A percentile compares a stretch with the other conserved stretches of the same genome.
Evolutionary conservation across 768 basidiomycete genomes (phyloP).

Genomic region (Pulveroboletus frians): DNA sequence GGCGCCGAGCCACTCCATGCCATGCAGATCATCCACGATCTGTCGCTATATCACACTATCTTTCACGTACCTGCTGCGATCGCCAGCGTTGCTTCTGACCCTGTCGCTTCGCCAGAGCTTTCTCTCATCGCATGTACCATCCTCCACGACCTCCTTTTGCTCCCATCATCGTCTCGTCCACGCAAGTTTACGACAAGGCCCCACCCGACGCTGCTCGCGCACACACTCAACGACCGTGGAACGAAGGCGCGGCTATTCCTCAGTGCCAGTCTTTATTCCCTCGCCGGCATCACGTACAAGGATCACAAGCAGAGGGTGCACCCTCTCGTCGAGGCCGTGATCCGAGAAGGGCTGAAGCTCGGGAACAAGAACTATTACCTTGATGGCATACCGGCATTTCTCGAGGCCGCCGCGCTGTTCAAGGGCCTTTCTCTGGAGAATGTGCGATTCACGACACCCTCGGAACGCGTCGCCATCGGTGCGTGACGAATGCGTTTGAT

Average conservation of each 20-base stretch:
- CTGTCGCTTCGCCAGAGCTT: slow-evolving; percentile 33
- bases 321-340: slow-evolving; percentile 58
- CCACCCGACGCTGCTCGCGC: slow-evolving; percentile 39
- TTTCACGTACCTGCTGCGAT: slow-evolving; percentile 53
- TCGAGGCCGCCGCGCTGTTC: slow-evolving; percentile 45
- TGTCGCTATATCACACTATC: slow-evolving; percentile 65
- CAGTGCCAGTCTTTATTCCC: slow-evolving; percentile 73
- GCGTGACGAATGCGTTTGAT: slow-evolving; percentile 8
- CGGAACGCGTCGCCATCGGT: slow-evolving; percentile 60
- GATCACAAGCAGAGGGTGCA: slow-evolving; percentile 62
- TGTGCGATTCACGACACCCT: slow-evolving; percentile 34
- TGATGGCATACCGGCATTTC: slow-evolving; percentile 69
- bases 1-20: slow-evolving; percentile 72
- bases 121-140: slow-evolving; percentile 57
- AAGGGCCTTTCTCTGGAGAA: slow-evolving; percentile 28
- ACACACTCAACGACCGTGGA: slow-evolving; percentile 24
- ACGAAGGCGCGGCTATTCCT: slow-evolving; percentile 65
- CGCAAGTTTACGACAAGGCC: slow-evolving; percentile 14
- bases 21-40: slow-evolving; percentile 65
- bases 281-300: slow-evolving; percentile 48
- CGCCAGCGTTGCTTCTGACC: slow-evolving; percentile 40
- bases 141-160: slow-evolving; percentile 45
- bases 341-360: slow-evolving; percentile 82
- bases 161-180: slow-evolving; percentile 10
- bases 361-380: slow-evolving; percentile 73